Percentiles rank a stretch among this genome's conserved stretches.
phyloP scores from a whole-genome alignment of 805 yeast genomes.

The Kazachstania psychrophila region DNA sequence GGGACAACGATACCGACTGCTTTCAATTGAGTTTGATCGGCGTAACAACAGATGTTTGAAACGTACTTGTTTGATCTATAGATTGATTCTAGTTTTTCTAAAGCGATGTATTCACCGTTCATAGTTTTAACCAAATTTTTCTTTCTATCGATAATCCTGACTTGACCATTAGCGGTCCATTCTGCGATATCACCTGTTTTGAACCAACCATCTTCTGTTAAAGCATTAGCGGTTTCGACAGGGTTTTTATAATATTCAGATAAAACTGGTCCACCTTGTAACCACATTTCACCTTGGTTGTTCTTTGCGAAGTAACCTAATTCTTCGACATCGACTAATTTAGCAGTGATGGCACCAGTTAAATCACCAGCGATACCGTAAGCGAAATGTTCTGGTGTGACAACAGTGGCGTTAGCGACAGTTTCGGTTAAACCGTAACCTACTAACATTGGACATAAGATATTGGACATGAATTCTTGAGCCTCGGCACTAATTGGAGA shows the following conservation, averaged over 20 bases:
- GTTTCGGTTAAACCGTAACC: conserved; percentile 98
- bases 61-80: conserved; percentile 79
- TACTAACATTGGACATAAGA: conserved; percentile 78
- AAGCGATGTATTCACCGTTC: conserved; percentile 96
- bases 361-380: conserved; percentile 74
- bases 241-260: conserved; percentile 76
- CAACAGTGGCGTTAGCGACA: conserved; percentile 73
- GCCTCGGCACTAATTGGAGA: conserved; percentile 82
- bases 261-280: conserved; percentile 65
- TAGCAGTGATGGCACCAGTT: conserved; percentile 73
- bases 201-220: conserved; percentile 87
- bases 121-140: conserved; percentile 92
- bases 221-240: conserved; percentile 68
- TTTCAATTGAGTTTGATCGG: conserved; percentile 78
- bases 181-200: conserved; percentile 94
- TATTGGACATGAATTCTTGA: conserved; percentile 66
- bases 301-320: conserved; percentile 85
- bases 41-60: conserved; percentile 82
- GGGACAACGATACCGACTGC: conserved; percentile 90
- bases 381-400: conserved; percentile 57
- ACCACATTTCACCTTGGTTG: conserved; percentile 85
- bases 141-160: conserved; percentile 83
- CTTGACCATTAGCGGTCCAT: conserved; percentile 74
- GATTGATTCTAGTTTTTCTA: conserved; percentile 85
- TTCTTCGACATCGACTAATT: conserved; percentile 83